Base-by-base conservation (phyloP, 78 protist genomes). In the Monocercomonoides exilis region DNA sequence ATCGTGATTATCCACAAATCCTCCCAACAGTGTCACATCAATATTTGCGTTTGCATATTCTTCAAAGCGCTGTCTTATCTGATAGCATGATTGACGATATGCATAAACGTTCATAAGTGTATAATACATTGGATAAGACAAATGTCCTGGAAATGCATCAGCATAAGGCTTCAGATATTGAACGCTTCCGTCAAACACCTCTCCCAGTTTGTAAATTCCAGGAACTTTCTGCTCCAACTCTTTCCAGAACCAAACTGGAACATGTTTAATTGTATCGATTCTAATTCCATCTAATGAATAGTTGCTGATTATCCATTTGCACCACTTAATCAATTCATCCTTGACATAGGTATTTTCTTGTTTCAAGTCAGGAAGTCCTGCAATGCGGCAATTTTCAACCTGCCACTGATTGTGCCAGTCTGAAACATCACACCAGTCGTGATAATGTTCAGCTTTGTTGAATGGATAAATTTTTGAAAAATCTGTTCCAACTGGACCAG, bases 1-100 rank as follows among this genome's bases (percentile, higher is more conserved):
- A 34, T 90, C 92, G 77, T 90, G 92, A 34, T 90, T 90, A 21
- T 77, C 84, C 6, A 85, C 34, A 21, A 90, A 86, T n/a, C 77
- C 42, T 4, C 86, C 92, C 6, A 90, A 46, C 32, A 2, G 6
- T 2, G 33, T 4, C 33, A 5, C 82, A 21, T 21, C 82, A 32
- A 6, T 29, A 6, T 4, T 41, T 33, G 82, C 70, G 11, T 54
- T 21, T 54, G 11, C 21, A 21, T 6, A 21, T 5, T 79, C 5
- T 38, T 79, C 5, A 6, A 33, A 4, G 82, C 5, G 45, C 45
- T 4, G 4, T 6, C 6, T 32, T 4, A 21, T 6, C 6, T 6
- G 42, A 79, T 6, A 41, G 11, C 43, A 21, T 32, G 82, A 4
- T 6, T 6, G 4, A 5, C 43, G 82, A 4, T 21, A 5, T 32